Conservation (phyloP, 1,139 yeast species). For the Hansenula sp. region DNA sequence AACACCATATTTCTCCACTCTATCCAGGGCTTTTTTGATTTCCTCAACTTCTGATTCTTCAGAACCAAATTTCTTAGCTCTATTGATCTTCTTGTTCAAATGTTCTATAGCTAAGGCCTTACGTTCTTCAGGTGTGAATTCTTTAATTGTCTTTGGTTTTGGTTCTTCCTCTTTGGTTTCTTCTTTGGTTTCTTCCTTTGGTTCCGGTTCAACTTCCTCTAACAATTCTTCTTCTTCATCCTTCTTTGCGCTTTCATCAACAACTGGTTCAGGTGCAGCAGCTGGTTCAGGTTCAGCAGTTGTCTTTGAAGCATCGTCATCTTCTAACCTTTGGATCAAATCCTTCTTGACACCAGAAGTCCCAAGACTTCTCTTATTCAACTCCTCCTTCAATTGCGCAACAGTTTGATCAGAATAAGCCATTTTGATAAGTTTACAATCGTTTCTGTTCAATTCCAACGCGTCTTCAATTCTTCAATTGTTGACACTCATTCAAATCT, state of each 20-base stretch:
- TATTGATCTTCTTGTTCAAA: slow-evolving; percentile 59
- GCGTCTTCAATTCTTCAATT: too few species aligned
- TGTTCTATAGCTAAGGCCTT: slow-evolving; percentile 66
- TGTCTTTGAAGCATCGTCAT: slow-evolving; percentile 13
- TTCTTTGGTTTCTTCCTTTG: slow-evolving; percentile 6
- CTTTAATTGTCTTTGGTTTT: slow-evolving; percentile 25
- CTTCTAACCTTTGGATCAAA: slow-evolving; percentile 60
- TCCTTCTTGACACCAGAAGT: slow-evolving; percentile 84
- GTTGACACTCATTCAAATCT: too few species aligned
- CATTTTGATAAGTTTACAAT: too few species aligned
- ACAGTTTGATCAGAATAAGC: slow-evolving; percentile 46
- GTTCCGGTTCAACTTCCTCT: slow-evolving; percentile 12
- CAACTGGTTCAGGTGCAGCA: slow-evolving; percentile 5
- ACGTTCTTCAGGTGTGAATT: slow-evolving; percentile 62
- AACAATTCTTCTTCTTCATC: slow-evolving; percentile 8
- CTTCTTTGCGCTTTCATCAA: slow-evolving; percentile 2
- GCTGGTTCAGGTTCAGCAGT: slow-evolving; percentile 17
- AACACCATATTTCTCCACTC: slow-evolving; percentile 85
- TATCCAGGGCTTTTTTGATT: slow-evolving; percentile 55
- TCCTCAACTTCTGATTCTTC: slow-evolving; percentile 41
- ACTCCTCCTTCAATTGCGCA: slow-evolving; percentile 75
- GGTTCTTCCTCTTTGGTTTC: slow-evolving; percentile 27
- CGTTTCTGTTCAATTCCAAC: too few species aligned
- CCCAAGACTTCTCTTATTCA: slow-evolving; percentile 66
- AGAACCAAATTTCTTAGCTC: slow-evolving; percentile 78